Conservation (phyloP, 108 stramenopile species). For the Cyclotella atomus region DNA sequence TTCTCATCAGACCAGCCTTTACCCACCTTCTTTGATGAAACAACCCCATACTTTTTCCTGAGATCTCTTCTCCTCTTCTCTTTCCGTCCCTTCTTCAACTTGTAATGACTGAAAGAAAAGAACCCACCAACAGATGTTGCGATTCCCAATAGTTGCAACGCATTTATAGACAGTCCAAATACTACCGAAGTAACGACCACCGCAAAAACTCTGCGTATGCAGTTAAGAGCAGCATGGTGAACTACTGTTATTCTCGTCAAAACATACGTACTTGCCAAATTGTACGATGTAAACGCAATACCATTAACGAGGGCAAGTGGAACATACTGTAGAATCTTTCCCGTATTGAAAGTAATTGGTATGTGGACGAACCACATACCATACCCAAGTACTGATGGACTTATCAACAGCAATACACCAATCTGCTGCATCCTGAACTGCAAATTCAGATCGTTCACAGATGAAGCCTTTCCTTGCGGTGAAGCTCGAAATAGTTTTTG, state of each 20-base stretch:
- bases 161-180: conserved; percentile 64
- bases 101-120: conserved; percentile 61
- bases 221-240: conserved; percentile 85
- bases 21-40: not conserved
- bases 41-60: conserved; percentile 34
- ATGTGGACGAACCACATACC: not conserved
- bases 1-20: conserved; percentile 1
- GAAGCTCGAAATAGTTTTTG: conserved; percentile 80
- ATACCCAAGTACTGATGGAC: conserved; percentile 47
- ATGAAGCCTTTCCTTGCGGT: conserved; percentile 45
- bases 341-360: not conserved
- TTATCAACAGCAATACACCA: conserved; percentile 49
- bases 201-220: conserved; percentile 82
- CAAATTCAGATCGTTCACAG: conserved; percentile 72
- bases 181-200: conserved; percentile 75
- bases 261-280: conserved; percentile 69
- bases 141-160: conserved; percentile 60
- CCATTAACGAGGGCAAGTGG: conserved; percentile 71
- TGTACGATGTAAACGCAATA: conserved; percentile 78
- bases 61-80: conserved; percentile 27
- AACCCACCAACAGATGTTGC: conserved; percentile 58
- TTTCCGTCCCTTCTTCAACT: conserved; percentile 27
- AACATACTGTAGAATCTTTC: conserved; percentile 8
- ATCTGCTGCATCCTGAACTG: conserved; percentile 88
- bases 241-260: conserved; percentile 80